Evolutionary conservation across 768 basidiomycete genomes (phyloP).

Genomic region (Astraeus odoratus): DNA sequence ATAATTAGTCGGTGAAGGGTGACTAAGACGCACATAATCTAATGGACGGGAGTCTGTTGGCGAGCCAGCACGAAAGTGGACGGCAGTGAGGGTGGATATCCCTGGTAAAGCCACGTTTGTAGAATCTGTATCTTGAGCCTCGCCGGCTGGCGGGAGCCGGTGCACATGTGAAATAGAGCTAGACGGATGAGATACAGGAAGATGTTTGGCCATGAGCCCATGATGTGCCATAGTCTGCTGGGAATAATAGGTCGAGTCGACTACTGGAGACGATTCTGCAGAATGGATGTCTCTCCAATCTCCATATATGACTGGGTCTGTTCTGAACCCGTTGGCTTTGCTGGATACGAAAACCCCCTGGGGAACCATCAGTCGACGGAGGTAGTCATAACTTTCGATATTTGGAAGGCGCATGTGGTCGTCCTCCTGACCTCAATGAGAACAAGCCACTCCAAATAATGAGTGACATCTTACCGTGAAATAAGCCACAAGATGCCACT

Average conservation of each 20-base stretch:
- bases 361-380: conserved; percentile 60
- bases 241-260: conserved; percentile 6
- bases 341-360: conserved; percentile 68
- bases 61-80: conserved; percentile 3
- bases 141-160: conserved; percentile 1
- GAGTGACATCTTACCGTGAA: conserved; percentile 49
- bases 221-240: not conserved
- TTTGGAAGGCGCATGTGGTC: conserved; percentile 67
- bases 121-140: conserved; percentile 3
- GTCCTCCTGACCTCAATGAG: conserved; percentile 40
- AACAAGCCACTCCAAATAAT: not conserved
- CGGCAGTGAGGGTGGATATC: conserved; percentile 13
- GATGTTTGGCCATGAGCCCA: too few species aligned
- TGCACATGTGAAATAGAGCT: conserved; percentile 11
- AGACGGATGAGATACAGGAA: conserved; percentile 7
- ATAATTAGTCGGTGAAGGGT: conserved; percentile 25
- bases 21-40: conserved; percentile 14
- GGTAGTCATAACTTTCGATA: conserved; percentile 68
- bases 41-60: conserved; percentile 2
- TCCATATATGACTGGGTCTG: conserved; percentile 14
- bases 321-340: conserved; percentile 38
- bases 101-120: conserved; percentile 15
- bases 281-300: conserved; percentile 15
- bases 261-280: conserved; percentile 6
- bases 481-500: conserved; percentile 84